Base-by-base conservation (phyloP, 164 flowering plant genomes). In the Piper betle region DNA sequence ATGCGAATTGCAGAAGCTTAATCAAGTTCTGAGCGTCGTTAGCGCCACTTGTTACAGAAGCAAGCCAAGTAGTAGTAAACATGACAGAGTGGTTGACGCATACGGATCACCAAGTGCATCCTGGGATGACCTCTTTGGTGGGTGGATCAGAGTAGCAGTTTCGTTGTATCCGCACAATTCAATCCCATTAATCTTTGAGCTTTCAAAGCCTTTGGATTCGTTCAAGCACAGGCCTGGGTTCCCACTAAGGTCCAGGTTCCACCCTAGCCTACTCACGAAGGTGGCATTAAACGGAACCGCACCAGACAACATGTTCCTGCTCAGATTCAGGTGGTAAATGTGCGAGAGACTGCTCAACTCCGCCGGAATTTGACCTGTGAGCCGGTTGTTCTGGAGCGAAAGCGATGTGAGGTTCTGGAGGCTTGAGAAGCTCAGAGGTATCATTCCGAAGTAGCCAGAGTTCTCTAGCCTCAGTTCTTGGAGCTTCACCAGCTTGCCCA, bases 391-490 rank as follows among this genome's bases (percentile, higher is more conserved):
- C 57, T 82, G 79, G 52, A 90, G 66, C 37, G 92, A 87, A 40
- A 90, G 59, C 10, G 90, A 77, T 75, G 74, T 87, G 63, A 90
- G 72, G 53, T 87, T 85, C 61, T 39, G 57, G 20, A 90, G 82
- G 67, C 65, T 68, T 2, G 91, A 73, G 38, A 80, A 75, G 52
- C 74, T 76, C 1, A 60, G 63, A 17, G 93, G 91, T 16, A 87
- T 84, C 0, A 60, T 9, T 17, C 95, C 97, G 3, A 77, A 65
- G 48, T 78, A 85, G 1, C 91, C 91, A 18, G 83, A 90, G 72
- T 78, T 80, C 2, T 88, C 81, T 41, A 87, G 91, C 71, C 95
- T 79, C 9, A 90, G 83, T 57, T 87, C 97, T 73, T 87, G 87
- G 3, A 90, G 75, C 52, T 77, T 87, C 66, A 73, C 65, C 41